Evolutionary conservation across 495 filamentous ascomycete genomes (phyloP), one percentile per base, ranked within the genome.

Genomic region (Penicillium coprophilum): DNA sequence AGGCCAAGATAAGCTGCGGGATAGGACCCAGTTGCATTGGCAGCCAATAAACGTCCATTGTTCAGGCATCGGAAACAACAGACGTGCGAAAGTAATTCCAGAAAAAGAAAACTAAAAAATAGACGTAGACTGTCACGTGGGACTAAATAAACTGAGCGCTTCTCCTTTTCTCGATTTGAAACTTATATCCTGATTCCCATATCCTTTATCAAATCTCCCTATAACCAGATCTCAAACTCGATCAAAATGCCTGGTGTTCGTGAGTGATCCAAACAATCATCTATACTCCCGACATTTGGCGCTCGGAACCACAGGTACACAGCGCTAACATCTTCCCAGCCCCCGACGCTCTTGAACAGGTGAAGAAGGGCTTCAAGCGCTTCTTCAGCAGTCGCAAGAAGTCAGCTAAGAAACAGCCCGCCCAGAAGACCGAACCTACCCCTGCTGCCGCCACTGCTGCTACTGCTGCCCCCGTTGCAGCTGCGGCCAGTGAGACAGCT

Each of bases 181-280:
- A 15, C 11, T 41, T 23, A 15, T 28, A 6, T 24, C 20, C 15
- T 19, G 34, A 23, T 31, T 31, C 24, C 15, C 38, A 21, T 36
- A n/a, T 27, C 20, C 20, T 17, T 24, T 43, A 20, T 20, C 27
- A 27, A 15, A 7, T 23, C 2, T 17, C 27, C 1, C 1, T 12
- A 20, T 28, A 11, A 8, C 28, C 34, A 5, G 2, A 13, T 51
- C n/a, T n/a, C 38, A 43, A 41, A 20, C 10, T 10, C 24, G 9
- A 21, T 36, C 31, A 46, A 46, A 19, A 54, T 54, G 52, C 52
- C 52, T 54, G 52, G 52, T 54, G 52, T 54, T 46, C 52, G 52
- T 54, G 27, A 54, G 52, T 54, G 30, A 19, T 4, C 17, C 30
- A 12, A 27, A 47, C 23, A 6, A 20, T 11, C n/a, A 6, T 4